These are phyloP conservation scores for Solanum chiquidenum DNA, from an alignment of 257 asterid species.

Conservation along the genomic window DNA sequence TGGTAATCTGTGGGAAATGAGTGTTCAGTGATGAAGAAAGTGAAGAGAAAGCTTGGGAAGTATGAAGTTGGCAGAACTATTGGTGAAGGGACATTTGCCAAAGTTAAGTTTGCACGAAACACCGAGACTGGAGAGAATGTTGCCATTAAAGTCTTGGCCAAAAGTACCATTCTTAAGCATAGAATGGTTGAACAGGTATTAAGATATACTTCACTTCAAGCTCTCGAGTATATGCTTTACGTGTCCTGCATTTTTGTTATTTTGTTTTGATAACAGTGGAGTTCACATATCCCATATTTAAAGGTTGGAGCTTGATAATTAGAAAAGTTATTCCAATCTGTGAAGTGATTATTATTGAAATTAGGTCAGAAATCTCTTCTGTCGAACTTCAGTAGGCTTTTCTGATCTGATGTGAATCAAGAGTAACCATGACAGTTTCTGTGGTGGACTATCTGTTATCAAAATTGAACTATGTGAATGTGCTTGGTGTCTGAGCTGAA, in stretches of 20 bases:
- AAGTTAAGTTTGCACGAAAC: slow-evolving; percentile 84
- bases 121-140: slow-evolving; percentile 61
- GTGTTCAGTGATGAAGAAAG: slow-evolving; percentile 33
- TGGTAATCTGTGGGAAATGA: slow-evolving; percentile 17
- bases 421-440: neutral
- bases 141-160: slow-evolving; percentile 81
- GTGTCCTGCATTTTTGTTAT: neutral
- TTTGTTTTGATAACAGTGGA: neutral
- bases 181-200: slow-evolving; percentile 86
- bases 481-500: neutral
- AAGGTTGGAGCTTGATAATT: neutral
- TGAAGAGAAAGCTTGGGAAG: slow-evolving; percentile 65
- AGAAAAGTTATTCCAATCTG: neutral
- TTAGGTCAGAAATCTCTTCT: neutral
- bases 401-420: neutral
- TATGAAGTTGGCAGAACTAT: slow-evolving; percentile 84
- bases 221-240: neutral
- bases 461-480: neutral
- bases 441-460: neutral
- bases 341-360: neutral
- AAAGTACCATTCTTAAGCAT: slow-evolving; percentile 80
- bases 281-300: neutral
- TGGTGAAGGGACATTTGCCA: slow-evolving; percentile 90
- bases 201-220: neutral
- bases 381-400: neutral